Base-by-base conservation (phyloP, 768 basidiomycete species). In the Termitomyces sp. region DNA sequence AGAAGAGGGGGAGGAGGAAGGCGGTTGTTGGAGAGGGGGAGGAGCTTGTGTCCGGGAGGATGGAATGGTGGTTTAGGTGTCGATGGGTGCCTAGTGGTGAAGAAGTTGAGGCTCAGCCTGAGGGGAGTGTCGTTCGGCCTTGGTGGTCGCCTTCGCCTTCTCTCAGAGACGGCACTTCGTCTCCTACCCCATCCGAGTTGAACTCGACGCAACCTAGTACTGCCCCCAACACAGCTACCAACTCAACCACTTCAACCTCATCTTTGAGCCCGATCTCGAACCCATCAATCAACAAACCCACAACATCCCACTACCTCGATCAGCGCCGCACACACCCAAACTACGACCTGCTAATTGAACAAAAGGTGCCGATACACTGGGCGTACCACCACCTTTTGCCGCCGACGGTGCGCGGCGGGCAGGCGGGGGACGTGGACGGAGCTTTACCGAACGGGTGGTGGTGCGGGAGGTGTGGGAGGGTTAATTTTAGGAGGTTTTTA, bases 81-180 rank as follows among this genome's bases (percentile, higher is more conserved):
- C 63, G 71, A 48, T 84, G 82, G 82, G 71, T 70, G 11, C 67
- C 74, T 5, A 81, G 80, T 23, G 81, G 80, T 3, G 80, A 83
- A 64, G 72, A 76, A 60, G 54, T 45, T 6, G 43, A 55, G n/a
- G 44, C 27, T 1, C 35, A 47, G 14, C 34, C 54, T 21, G n/a
- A 45, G 49, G 54, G n/a, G 44, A 19, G 17, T 45, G 44, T 56
- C 34, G 58, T 60, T 3, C 44, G 55, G 23, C 61, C 66, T 17
- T 72, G 70, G 65, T 74, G 72, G 72, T 58, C 59, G 34, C 55
- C 62, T 23, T 47, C 40, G 32, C 56, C 41, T n/a, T 21, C 46
- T 44, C 17, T 23, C 3, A 7, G 46, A 7, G 5, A 3, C 16
- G 21, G 17, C 41, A 10, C 28, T 52, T 35, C 23, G 34, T 28